These are phyloP conservation scores for Meira miltonrushii DNA, from an alignment of 1,284 basidiomycete genomes.

Conservation along the genomic window DNA sequence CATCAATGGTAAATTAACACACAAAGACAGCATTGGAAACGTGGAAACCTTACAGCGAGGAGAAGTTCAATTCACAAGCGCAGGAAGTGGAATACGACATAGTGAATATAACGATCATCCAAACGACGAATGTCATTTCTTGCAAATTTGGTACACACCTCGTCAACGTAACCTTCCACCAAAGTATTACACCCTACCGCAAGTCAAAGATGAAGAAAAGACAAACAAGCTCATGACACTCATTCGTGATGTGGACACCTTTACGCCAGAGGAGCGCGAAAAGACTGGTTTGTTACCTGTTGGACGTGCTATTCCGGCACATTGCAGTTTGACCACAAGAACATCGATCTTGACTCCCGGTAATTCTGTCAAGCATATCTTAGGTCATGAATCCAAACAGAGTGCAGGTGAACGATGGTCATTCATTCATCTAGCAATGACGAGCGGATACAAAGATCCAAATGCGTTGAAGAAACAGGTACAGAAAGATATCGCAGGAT, in stretches of 20 bases:
- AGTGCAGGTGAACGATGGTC: constrained; percentile 26
- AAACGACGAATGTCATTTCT: constrained; percentile 53
- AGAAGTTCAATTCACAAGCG: constrained; percentile 81
- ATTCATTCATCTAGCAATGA: constrained; percentile 37
- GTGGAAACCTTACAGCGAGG: constrained; percentile 79
- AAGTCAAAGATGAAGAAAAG: constrained; percentile 26
- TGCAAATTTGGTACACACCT: constrained; percentile 38
- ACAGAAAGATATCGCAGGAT: neutral
- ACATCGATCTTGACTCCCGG: constrained; percentile 24
- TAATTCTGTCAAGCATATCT: constrained; percentile 19
- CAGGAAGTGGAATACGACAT: constrained; percentile 75
- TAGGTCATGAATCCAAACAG: constrained; percentile 23
- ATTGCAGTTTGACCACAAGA: constrained; percentile 28
- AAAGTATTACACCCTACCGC: constrained; percentile 30
- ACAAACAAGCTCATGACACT: constrained; percentile 29
- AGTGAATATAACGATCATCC: constrained; percentile 66
- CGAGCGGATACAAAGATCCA: constrained; percentile 29
- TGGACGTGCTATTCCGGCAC: constrained; percentile 28
- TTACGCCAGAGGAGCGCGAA: constrained; percentile 15
- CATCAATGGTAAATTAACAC: constrained; percentile 69
- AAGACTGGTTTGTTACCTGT: constrained; percentile 22
- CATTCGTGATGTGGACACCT: constrained; percentile 26
- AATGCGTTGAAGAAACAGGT: neutral
- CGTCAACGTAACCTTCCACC: constrained; percentile 21
- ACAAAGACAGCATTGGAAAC: constrained; percentile 77